phyloP scores from a whole-genome alignment of 179 eudicot species.

The Beta corolliflora region DNA sequence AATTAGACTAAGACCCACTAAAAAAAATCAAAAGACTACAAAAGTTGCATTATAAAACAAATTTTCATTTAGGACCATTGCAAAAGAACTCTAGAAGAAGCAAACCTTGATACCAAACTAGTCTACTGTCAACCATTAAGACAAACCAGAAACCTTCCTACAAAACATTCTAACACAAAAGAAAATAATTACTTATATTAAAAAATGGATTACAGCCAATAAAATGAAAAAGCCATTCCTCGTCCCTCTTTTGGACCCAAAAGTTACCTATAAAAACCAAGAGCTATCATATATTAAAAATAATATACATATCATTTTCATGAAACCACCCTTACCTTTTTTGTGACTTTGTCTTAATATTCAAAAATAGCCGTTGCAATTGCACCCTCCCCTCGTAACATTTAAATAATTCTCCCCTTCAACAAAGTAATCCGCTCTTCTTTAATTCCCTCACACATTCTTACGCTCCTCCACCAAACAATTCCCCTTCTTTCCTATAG shows the following conservation, averaged over 20 bases:
- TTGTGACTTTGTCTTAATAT: background rate
- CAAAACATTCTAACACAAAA: background rate
- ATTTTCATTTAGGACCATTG: too few relatives aligned
- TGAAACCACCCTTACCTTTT: background rate
- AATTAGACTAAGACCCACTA: background rate
- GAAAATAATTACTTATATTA: background rate
- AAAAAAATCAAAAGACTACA: background rate
- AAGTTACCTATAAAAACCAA: constrained; percentile 7
- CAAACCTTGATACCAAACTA: constrained; percentile 1
- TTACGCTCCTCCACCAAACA: constrained; percentile 10
- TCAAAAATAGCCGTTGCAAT: constrained; percentile 42
- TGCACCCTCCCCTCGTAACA: constrained; percentile 13
- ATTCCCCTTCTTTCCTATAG: background rate
- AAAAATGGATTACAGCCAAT: constrained; percentile 21
- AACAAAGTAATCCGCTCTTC: background rate
- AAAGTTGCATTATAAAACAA: background rate
- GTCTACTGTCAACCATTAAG: background rate
- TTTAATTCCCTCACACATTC: constrained; percentile 19
- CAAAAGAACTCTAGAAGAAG: background rate
- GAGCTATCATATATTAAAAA: background rate
- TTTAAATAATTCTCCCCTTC: constrained; percentile 8
- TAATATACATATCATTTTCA: background rate
- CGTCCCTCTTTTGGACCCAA: constrained; percentile 14
- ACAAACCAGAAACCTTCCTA: background rate
- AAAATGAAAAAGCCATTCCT: constrained; percentile 9